A percentile compares a stretch with the other conserved stretches of the same genome.
Conservation (phyloP, 768 basidiomycete genomes). For the Boletales sp. region DNA sequence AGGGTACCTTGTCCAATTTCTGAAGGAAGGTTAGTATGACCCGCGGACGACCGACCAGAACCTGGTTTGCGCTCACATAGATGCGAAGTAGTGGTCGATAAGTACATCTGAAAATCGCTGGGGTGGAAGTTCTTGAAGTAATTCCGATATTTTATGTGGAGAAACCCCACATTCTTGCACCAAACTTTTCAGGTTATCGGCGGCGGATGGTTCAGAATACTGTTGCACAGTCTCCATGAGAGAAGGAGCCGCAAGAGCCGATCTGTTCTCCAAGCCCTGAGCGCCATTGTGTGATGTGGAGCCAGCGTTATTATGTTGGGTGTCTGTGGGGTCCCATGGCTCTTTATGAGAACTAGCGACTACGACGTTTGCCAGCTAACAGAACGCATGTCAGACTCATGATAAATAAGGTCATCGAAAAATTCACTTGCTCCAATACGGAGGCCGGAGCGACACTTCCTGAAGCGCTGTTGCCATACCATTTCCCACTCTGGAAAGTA, state of each 20-base stretch:
- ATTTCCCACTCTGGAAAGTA: conserved; percentile 78
- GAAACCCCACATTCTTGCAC: conserved; percentile 92
- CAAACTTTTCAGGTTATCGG: conserved; percentile 79
- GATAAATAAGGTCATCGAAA: conserved; percentile 14
- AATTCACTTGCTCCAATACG: conserved; percentile 72
- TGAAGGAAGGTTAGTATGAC: conserved; percentile 25
- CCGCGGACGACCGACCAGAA: not conserved
- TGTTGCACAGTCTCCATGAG: conserved; percentile 42
- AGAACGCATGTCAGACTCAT: conserved; percentile 19
- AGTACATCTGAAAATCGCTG: conserved; percentile 70
- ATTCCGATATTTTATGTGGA: conserved; percentile 85
- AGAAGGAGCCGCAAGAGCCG: conserved; percentile 24
- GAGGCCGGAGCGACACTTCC: conserved; percentile 80
- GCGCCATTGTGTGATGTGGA: conserved; percentile 20
- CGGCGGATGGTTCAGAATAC: conserved; percentile 50
- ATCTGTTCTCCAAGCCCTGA: conserved; percentile 26
- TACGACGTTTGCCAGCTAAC: conserved; percentile 53
- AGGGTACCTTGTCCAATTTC: conserved; percentile 94
- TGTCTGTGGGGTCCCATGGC: conserved; percentile 20
- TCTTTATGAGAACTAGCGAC: conserved; percentile 37
- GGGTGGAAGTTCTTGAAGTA: conserved; percentile 85
- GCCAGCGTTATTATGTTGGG: conserved; percentile 9
- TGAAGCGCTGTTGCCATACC: conserved; percentile 81
- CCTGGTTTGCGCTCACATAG: conserved; percentile 49
- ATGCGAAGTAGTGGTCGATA: conserved; percentile 76